phyloP scores from a whole-genome alignment of 164 flowering plant species.

The Macadamia tetraphylla region DNA sequence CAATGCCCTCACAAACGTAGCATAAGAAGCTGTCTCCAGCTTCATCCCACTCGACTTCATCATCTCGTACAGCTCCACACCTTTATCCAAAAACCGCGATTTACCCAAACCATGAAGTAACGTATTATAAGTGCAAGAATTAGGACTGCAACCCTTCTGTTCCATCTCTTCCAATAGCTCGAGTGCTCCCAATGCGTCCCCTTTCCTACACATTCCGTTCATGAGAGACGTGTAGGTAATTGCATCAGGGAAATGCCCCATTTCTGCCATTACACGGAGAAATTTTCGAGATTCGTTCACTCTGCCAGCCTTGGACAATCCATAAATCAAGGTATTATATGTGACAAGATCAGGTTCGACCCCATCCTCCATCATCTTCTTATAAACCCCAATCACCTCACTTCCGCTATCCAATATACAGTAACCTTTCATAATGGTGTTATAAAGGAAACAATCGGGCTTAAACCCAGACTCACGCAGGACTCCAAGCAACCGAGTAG shows the following conservation, averaged over 20 bases:
- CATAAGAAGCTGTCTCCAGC: constrained; percentile 73
- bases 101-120: constrained; percentile 86
- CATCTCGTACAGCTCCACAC: constrained; percentile 45
- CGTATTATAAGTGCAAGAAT: constrained; percentile 73
- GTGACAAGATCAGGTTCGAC: constrained; percentile 77
- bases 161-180: constrained; percentile 71
- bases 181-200: constrained; percentile 64
- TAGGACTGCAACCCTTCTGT: constrained; percentile 63
- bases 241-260: constrained; percentile 70
- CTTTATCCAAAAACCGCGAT: constrained; percentile 55
- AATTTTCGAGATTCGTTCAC: constrained; percentile 62
- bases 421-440: constrained; percentile 91
- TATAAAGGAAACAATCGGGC: constrained; percentile 81
- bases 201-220: constrained; percentile 93
- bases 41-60: constrained; percentile 60
- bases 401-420: constrained; percentile 51
- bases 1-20: constrained; percentile 61
- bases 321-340: constrained; percentile 80
- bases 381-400: constrained; percentile 67
- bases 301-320: constrained; percentile 74
- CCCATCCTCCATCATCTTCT: constrained; percentile 72
- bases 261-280: constrained; percentile 55
- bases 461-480: constrained; percentile 59
- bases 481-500: constrained; percentile 44
- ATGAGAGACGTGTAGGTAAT: constrained; percentile 84